Evolutionary conservation across 2,329 filamentous ascomycete genomes (phyloP), one percentile per base, ranked within the genome.

Genomic region (Xenosphaeropsis pyriputrescens): DNA sequence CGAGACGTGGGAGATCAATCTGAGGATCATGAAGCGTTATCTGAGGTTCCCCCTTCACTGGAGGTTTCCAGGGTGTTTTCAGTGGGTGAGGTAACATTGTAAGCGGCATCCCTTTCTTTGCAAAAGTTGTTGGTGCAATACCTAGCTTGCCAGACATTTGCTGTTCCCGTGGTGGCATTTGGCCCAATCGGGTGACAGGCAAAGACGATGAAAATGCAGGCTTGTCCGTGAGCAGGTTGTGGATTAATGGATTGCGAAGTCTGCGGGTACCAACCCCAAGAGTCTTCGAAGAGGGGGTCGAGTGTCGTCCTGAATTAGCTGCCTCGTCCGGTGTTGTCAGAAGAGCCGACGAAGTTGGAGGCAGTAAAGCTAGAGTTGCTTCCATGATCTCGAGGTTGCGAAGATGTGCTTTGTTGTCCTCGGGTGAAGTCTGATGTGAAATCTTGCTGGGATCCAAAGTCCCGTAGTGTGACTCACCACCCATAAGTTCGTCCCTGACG

Each of bases 151-250:
- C 42, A 45, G 29, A 47, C 39, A 15, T 50, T 50, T 1, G 51
- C 14, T 29, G 3, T 16, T 29, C 18, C 13, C 8, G 14, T 8
- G 17, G 8, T 3, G 26, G 26, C 6, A 39, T 29, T 6, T 41
- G 41, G 2, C 49, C 47, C 22, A 85, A 69, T 35, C 83, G 70
- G 31, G 77, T 72, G 6, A 77, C 68, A 0, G 91, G 91, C 0
- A 98, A 65, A 1, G 91, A 98, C 1, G 91, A 91, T 1, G 91
- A 96, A 46, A 86, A 81, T 12, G 88, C 72, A 0, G 91, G 89
- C 51, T 94, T 93, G 59, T 98, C 91, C 2, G 91, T 98, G 8
- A 98, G 70, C 1, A 98, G 73, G 50, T 95, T 96, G 59, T 98
- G 86, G 34, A 98, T 91, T 2, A 98, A 65, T 0, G 88, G 86